Evolutionary conservation across 805 yeast species (phyloP).

Genomic region (Starmerella sp.): DNA sequence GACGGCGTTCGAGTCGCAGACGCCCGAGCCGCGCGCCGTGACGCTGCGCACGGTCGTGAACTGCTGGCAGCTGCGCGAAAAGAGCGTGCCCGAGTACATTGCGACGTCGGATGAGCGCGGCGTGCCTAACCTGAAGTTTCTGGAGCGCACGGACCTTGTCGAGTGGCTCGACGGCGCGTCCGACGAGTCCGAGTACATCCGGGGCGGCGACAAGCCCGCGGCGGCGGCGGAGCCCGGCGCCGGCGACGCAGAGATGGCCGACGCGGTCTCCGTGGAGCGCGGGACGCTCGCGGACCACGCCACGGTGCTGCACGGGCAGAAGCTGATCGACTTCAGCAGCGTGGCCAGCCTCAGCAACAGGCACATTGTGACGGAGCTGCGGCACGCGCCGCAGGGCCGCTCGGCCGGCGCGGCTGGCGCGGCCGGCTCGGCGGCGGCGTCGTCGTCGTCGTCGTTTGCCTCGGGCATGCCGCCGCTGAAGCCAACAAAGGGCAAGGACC

Average conservation of each 20-base stretch:
- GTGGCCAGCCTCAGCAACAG: slow-evolving; percentile 30
- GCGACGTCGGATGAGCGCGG: slow-evolving; percentile 54
- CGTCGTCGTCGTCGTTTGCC: neutral
- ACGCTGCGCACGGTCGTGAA: slow-evolving; percentile 18
- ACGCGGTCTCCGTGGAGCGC: slow-evolving; percentile 3
- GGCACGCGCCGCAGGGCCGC: neutral
- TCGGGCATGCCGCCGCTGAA: slow-evolving; percentile 15
- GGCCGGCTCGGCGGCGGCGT: neutral
- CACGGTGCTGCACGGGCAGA: slow-evolving; percentile 31
- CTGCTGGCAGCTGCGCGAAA: slow-evolving; percentile 66
- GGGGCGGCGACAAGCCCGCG: slow-evolving; percentile 14
- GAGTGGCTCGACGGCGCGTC: slow-evolving; percentile 69
- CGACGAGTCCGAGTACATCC: slow-evolving; percentile 46
- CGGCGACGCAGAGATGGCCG: neutral
- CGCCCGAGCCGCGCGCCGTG: slow-evolving; percentile 9
- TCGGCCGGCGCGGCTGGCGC: neutral
- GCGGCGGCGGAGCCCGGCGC: slow-evolving; percentile 6
- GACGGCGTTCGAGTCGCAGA: slow-evolving; percentile 17
- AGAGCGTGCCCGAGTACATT: slow-evolving; percentile 71
- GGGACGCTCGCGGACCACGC: slow-evolving; percentile 34
- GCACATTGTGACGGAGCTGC: slow-evolving; percentile 23
- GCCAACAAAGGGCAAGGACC: slow-evolving; percentile 35
- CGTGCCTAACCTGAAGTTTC: slow-evolving; percentile 62
- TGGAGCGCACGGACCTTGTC: slow-evolving; percentile 74
- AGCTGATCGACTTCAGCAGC: slow-evolving; percentile 28